Conservation (phyloP, 148 eudicot genomes). For the Cornus florida region DNA sequence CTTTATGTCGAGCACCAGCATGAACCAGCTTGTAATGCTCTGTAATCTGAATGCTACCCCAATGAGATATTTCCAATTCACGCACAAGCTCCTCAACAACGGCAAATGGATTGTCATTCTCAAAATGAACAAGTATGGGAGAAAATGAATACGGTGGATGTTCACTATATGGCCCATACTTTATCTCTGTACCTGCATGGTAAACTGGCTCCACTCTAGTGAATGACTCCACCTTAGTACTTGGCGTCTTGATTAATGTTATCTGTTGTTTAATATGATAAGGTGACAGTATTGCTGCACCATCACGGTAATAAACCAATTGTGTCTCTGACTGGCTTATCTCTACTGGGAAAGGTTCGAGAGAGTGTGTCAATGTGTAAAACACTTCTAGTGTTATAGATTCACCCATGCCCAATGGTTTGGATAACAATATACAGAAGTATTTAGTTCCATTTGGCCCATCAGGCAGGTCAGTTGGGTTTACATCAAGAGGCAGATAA, state of each 20-base stretch:
- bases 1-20: slow-evolving; percentile 93
- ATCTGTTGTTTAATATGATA: slow-evolving; percentile 72
- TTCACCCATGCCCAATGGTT: slow-evolving; percentile 60
- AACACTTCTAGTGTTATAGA: slow-evolving; percentile 66
- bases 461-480: slow-evolving; percentile 59
- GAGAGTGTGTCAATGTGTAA: slow-evolving; percentile 76
- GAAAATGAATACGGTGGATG: slow-evolving; percentile 64
- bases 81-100: slow-evolving; percentile 98
- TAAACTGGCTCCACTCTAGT: slow-evolving; percentile 73
- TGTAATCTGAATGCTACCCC: slow-evolving; percentile 88
- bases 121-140: slow-evolving; percentile 79
- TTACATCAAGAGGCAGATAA: slow-evolving; percentile 69
- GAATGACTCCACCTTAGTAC: slow-evolving; percentile 75
- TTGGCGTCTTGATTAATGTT: slow-evolving; percentile 72
- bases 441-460: slow-evolving; percentile 79
- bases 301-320: slow-evolving; percentile 88
- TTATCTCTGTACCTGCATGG: slow-evolving; percentile 69
- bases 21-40: slow-evolving; percentile 82
- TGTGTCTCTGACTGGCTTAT: slow-evolving; percentile 92
- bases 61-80: slow-evolving; percentile 91
- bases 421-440: slow-evolving; percentile 49
- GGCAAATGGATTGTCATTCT: slow-evolving; percentile 88
- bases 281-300: slow-evolving; percentile 82
- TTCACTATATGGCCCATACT: slow-evolving; percentile 85
- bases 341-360: slow-evolving; percentile 95